These are phyloP conservation scores for Plantago lanceolata DNA, from an alignment of 305 asterid genomes.

Conservation along the genomic window DNA sequence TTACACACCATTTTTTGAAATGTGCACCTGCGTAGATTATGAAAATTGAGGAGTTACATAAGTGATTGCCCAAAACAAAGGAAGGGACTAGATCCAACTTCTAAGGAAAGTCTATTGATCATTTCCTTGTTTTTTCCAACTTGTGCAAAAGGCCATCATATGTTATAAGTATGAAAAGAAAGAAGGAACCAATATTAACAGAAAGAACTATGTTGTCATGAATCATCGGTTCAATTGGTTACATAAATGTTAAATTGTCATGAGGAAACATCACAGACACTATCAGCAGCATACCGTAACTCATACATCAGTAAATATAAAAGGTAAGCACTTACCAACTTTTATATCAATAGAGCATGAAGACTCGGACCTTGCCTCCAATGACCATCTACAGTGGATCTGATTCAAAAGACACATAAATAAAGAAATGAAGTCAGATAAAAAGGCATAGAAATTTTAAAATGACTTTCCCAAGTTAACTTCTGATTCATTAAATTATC, in stretches of 20 bases:
- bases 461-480: constrained; percentile 14
- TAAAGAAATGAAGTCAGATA: constrained; percentile 1
- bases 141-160: no score
- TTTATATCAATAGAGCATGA: constrained; percentile 60
- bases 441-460: not conserved
- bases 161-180: no score
- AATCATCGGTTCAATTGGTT: no score
- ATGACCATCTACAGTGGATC: constrained; percentile 77
- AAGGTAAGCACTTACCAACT: constrained; percentile 53
- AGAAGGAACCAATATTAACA: no score
- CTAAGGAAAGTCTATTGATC: no score
- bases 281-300: not conserved
- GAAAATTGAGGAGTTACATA: constrained; percentile 1
- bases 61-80: no score
- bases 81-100: no score
- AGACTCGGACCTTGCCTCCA: constrained; percentile 58
- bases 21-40: constrained; percentile 52
- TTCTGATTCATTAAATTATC: constrained; percentile 1
- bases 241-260: no score
- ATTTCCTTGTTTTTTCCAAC: not conserved
- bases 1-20: constrained; percentile 92
- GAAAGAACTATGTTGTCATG: no score
- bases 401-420: constrained; percentile 33
- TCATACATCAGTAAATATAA: not conserved
- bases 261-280: no score